Evolutionary conservation across 345 rosid species (phyloP).

Genomic region (Gossypium anomalum): DNA sequence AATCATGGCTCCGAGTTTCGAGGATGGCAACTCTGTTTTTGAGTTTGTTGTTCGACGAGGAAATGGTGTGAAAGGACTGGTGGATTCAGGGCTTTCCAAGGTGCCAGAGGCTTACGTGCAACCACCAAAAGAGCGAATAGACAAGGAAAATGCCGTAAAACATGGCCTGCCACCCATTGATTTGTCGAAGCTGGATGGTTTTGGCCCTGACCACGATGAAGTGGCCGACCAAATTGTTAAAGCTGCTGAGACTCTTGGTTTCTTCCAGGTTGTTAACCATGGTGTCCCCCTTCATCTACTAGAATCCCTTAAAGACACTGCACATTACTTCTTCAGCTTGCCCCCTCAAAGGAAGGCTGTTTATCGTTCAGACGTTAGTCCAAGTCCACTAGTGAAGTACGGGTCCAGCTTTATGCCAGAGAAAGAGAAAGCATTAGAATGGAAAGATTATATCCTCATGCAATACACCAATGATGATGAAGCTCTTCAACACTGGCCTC

Average conservation of each 20-base stretch:
- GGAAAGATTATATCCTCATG: slow-evolving; percentile 62
- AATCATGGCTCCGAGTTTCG: slow-evolving; percentile 4
- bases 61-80: slow-evolving; percentile 32
- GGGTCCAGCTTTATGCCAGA: slow-evolving; percentile 55
- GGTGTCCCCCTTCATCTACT: slow-evolving; percentile 48
- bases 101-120: slow-evolving; percentile 32
- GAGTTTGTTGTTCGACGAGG: slow-evolving; percentile 26
- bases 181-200: slow-evolving; percentile 23
- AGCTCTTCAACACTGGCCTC: slow-evolving; percentile 52
- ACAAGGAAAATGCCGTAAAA: slow-evolving; percentile 18
- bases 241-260: slow-evolving; percentile 33
- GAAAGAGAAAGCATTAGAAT: slow-evolving; percentile 57
- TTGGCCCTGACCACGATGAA: not conserved
- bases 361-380: slow-evolving; percentile 39
- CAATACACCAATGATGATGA: slow-evolving; percentile 45
- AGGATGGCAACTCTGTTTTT: slow-evolving; percentile 11
- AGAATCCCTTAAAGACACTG: slow-evolving; percentile 36
- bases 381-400: slow-evolving; percentile 46
- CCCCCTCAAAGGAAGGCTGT: slow-evolving; percentile 39
- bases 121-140: slow-evolving; percentile 40
- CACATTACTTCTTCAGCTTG: slow-evolving; percentile 43
- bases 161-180: slow-evolving; percentile 20
- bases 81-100: slow-evolving; percentile 22
- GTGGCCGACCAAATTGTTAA: slow-evolving; percentile 23
- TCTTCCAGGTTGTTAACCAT: slow-evolving; percentile 30